A percentile compares a stretch with the other conserved stretches of the same genome.
phyloP scores from a whole-genome alignment of 768 basidiomycete genomes.

The Tubosaeta brunneosetosa region DNA sequence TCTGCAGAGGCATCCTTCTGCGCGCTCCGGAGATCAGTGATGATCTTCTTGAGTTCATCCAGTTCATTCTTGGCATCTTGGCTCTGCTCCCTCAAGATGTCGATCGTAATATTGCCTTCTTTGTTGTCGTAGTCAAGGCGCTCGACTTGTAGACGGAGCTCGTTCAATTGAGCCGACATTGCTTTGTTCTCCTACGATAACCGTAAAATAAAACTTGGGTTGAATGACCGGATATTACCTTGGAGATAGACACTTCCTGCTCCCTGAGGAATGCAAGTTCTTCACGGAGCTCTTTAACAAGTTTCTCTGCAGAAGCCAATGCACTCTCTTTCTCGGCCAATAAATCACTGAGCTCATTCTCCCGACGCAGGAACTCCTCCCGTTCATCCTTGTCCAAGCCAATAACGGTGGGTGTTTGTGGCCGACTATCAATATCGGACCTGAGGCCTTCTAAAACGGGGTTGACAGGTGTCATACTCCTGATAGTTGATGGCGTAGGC shows the following conservation, averaged over 20 bases:
- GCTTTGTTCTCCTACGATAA: conserved; percentile 78
- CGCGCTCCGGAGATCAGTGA: conserved; percentile 70
- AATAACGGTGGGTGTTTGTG: conserved; percentile 87
- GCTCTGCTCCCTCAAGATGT: conserved; percentile 94
- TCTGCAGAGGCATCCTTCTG: conserved; percentile 86
- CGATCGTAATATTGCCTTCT: conserved; percentile 87
- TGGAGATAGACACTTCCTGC: conserved; percentile 74
- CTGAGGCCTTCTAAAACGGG: conserved; percentile 68
- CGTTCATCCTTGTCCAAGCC: conserved; percentile 93
- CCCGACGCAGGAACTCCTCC: conserved; percentile 92
- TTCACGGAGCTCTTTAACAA: conserved; percentile 82
- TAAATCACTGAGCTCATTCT: conserved; percentile 94
- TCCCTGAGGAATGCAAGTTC: conserved; percentile 89
- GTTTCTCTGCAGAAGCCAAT: conserved; percentile 74
- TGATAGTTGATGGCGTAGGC: conserved; percentile 61
- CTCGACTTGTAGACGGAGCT: conserved; percentile 87
- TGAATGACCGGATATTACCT: conserved; percentile 41
- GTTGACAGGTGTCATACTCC: conserved; percentile 72
- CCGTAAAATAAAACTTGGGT: conserved; percentile 3
- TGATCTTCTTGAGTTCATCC: conserved; percentile 80
- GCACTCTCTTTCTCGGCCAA: conserved; percentile 89
- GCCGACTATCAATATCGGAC: conserved; percentile 73
- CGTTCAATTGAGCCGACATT: conserved; percentile 91
- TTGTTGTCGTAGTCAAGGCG: conserved; percentile 94
- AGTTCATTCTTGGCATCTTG: conserved; percentile 80